Conservation (phyloP, 495 filamentous ascomycete genomes). For the Letharia columbiana region DNA sequence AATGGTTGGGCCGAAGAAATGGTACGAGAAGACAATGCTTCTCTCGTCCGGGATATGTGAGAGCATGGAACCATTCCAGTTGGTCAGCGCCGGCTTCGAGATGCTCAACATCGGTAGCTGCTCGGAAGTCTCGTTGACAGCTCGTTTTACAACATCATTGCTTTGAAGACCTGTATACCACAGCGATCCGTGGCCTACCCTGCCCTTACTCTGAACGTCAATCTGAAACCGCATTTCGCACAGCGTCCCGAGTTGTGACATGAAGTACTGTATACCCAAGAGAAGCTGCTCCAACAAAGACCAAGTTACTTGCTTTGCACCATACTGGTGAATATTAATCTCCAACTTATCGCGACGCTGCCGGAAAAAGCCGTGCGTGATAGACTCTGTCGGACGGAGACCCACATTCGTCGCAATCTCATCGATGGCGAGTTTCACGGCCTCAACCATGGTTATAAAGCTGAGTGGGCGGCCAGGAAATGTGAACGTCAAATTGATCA, state of each 20-base stretch:
- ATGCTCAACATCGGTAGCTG: not conserved
- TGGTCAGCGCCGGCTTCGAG: not conserved
- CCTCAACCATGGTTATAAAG: not conserved
- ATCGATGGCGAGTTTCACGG: not conserved
- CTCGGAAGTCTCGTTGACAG: not conserved
- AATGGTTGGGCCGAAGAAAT: not conserved
- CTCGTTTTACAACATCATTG: not conserved
- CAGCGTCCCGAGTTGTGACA: not conserved
- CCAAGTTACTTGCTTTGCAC: not conserved
- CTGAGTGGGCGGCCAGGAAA: not conserved
- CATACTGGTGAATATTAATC: not conserved
- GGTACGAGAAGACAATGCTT: not conserved
- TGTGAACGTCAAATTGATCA: not conserved
- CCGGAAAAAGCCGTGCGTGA: not conserved
- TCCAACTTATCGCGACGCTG: not conserved
- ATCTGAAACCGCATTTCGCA: not conserved
- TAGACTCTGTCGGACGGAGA: not conserved
- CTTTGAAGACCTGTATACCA: not conserved
- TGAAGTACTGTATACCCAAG: not conserved
- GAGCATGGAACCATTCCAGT: not conserved
- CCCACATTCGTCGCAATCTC: not conserved
- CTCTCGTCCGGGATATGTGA: not conserved
- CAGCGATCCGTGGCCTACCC: not conserved
- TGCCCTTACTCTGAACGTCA: not conserved
- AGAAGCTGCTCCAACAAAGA: not conserved